These are phyloP conservation scores for Calonectria fujianensis DNA, from an alignment of 2,329 filamentous ascomycete species.

Conservation along the genomic window DNA sequence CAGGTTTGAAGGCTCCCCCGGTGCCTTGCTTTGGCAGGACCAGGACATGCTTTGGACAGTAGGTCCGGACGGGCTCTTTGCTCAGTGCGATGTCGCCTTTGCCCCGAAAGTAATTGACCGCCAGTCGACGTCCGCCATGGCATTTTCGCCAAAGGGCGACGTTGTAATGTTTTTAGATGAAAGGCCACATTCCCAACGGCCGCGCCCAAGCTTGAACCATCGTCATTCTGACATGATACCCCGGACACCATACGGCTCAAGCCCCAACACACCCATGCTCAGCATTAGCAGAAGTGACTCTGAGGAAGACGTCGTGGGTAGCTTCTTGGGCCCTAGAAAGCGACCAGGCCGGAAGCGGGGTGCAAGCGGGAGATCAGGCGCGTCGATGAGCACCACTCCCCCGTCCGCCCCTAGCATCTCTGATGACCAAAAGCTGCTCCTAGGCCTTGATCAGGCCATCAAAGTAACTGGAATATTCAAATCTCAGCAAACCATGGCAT, in stretches of 20 bases:
- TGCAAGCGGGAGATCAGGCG: conserved; percentile 65
- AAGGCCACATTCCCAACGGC: conserved; percentile 65
- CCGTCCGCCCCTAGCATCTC: conserved; percentile 62
- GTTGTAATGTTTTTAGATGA: conserved; percentile 78
- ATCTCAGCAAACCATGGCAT: conserved; percentile 78
- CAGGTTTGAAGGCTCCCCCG: conserved; percentile 74
- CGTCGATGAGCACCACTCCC: conserved; percentile 72
- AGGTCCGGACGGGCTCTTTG: conserved; percentile 77
- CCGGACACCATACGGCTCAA: conserved; percentile 68
- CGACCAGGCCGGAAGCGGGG: conserved; percentile 63
- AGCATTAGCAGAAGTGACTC: conserved; percentile 78
- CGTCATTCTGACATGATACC: conserved; percentile 61
- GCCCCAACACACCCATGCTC: conserved; percentile 69
- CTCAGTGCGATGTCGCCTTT: conserved; percentile 79
- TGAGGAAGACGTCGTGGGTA: conserved; percentile 78
- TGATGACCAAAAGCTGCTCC: conserved; percentile 62
- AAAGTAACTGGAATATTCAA: conserved; percentile 74
- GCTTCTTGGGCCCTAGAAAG: conserved; percentile 72
- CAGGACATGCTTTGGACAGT: conserved; percentile 81
- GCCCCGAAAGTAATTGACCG: conserved; percentile 78
- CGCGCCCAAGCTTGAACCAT: conserved; percentile 63
- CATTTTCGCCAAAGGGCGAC: conserved; percentile 76
- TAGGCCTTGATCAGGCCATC: conserved; percentile 76
- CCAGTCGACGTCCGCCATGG: conserved; percentile 76
- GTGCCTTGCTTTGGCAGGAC: conserved; percentile 77